Base-by-base conservation (phyloP, 2,329 filamentous ascomycete genomes). In the Beauveria sp. region DNA sequence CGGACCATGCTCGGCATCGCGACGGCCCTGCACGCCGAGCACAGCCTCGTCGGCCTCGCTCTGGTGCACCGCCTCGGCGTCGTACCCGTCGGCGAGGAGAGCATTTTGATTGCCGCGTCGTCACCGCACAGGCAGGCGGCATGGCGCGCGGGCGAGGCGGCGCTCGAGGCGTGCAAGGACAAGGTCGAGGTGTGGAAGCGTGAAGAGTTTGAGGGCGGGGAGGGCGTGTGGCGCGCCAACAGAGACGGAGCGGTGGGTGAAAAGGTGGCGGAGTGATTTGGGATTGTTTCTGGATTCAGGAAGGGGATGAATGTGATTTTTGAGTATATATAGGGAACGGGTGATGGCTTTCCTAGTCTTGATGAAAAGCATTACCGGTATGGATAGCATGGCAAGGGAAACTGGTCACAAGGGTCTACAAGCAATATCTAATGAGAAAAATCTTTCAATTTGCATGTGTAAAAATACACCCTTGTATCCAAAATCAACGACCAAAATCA, bases 111-210 rank as follows among this genome's bases (percentile, higher is more conserved):
- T 68, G 90, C 91, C 1, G 89, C 97, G 4, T 92, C 90, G 49
- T 83, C 90, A 31, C 86, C 89, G 42, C 95, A 98, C 76, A 81
- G 95, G 8, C 84, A 89, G 67, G 90, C 89, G 16, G 93, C 91
- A 5, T 99, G 93, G 93, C 77, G 79, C 68, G 93, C 89, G 0
- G 93, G 90, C 0, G 93, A 98, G 77, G 91, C 96, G 76, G 89
- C 92, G 40, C 77, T 98, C 63, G 93, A 98, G 77, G 79, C 85
- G 72, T 91, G 90, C 70, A 99, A 98, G 78, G 84, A 83, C 61
- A 86, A 82, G 66, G 91, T 91, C n/a, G 95, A 99, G 78, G 88
- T 99, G 48, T 97, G 93, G 93, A 97, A 97, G 77, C 80, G 86
- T 66, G 93, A 98, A 77, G 89, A 91, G 72, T 97, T 97, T 79